phyloP scores from a whole-genome alignment of 495 filamentous ascomycete genomes.

The Penicillium cinerascens region DNA sequence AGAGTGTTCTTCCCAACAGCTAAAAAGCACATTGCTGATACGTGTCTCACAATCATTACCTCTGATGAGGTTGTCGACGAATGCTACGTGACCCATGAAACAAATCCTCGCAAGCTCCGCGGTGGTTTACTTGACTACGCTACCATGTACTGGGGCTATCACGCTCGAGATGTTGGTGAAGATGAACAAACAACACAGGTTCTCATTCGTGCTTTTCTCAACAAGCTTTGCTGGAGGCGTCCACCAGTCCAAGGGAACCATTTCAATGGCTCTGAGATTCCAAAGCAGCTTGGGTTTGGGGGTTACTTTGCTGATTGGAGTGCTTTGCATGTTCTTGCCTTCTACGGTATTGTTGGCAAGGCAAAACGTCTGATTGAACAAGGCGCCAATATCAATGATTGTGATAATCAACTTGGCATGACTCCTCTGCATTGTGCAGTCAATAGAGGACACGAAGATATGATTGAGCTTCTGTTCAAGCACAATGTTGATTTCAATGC shows the following conservation, averaged over 20 bases:
- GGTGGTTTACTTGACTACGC: conserved; percentile 26
- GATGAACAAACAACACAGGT: conserved; percentile 35
- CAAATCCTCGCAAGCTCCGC: too few species aligned
- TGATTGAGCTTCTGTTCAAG: conserved; percentile 35
- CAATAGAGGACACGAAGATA: conserved; percentile 33
- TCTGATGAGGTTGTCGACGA: conserved; percentile 35
- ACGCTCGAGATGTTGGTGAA: conserved; percentile 25
- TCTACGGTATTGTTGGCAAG: conserved; percentile 25
- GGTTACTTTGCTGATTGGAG: conserved; percentile 31
- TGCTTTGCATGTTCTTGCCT: conserved; percentile 28
- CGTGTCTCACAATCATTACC: conserved; percentile 25
- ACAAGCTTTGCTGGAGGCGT: conserved; percentile 34
- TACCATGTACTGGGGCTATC: conserved; percentile 28
- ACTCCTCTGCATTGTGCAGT: conserved; percentile 38
- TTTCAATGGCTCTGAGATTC: too few species aligned
- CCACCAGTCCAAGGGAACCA: conserved; percentile 15
- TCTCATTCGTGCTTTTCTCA: conserved; percentile 30
- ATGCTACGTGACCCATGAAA: conserved; percentile 32
- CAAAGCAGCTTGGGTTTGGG: conserved; percentile 26
- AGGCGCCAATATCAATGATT: too few species aligned
- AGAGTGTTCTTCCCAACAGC: conserved; percentile 33
- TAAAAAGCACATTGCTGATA: conserved; percentile 30
- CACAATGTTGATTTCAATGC: conserved; percentile 26
- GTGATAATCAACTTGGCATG: too few species aligned
- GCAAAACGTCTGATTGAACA: conserved; percentile 28